Percentiles rank a stretch among this genome's conserved stretches.
Conservation (phyloP, 225 moss, liverwort and hornwort genomes). For the Polytrichum commune region DNA sequence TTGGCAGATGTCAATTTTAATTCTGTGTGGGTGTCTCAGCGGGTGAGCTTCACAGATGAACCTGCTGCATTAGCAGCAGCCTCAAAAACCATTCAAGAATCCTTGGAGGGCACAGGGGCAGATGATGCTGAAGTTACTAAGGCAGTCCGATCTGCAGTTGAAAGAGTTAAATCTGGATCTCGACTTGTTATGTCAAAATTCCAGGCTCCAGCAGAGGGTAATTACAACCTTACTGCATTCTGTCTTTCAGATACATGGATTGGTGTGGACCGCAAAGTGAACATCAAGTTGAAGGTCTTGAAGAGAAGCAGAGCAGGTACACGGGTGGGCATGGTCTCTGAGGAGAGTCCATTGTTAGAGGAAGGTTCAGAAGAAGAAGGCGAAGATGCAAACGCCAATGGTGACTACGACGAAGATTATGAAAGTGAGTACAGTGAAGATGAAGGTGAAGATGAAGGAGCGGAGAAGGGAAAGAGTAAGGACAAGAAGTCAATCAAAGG, state of each 20-base stretch:
- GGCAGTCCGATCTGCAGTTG: slow-evolving; percentile 64
- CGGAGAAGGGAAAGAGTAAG: slow-evolving; percentile 31
- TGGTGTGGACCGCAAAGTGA: slow-evolving; percentile 84
- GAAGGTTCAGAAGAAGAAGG: slow-evolving; percentile 76
- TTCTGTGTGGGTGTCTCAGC: slow-evolving; percentile 89
- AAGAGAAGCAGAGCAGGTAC: slow-evolving; percentile 74
- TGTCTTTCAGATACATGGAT: slow-evolving; percentile 97
- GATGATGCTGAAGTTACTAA: slow-evolving; percentile 63
- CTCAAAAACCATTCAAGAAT: slow-evolving; percentile 78
- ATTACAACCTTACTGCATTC: slow-evolving; percentile 84
- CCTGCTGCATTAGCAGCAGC: slow-evolving; percentile 66
- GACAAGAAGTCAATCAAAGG: slow-evolving; percentile 53
- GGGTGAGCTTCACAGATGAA: slow-evolving; percentile 82
- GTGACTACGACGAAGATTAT: slow-evolving; percentile 73
- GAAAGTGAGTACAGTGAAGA: slow-evolving; percentile 95
- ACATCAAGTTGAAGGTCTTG: slow-evolving; percentile 75
- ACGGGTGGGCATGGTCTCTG: slow-evolving; percentile 36
- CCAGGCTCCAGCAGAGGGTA: slow-evolving; percentile 87
- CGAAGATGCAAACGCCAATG: slow-evolving; percentile 52
- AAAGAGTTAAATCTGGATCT: slow-evolving; percentile 74
- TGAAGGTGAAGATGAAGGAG: slow-evolving; percentile 47
- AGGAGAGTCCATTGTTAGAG: slow-evolving; percentile 65
- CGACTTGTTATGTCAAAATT: slow-evolving; percentile 87
- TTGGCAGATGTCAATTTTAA: slow-evolving; percentile 77
- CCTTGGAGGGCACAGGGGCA: slow-evolving; percentile 85